Evolutionary conservation across 2,329 filamentous ascomycete species (phyloP).

Genomic region (Reticulascus tulasneorum): DNA sequence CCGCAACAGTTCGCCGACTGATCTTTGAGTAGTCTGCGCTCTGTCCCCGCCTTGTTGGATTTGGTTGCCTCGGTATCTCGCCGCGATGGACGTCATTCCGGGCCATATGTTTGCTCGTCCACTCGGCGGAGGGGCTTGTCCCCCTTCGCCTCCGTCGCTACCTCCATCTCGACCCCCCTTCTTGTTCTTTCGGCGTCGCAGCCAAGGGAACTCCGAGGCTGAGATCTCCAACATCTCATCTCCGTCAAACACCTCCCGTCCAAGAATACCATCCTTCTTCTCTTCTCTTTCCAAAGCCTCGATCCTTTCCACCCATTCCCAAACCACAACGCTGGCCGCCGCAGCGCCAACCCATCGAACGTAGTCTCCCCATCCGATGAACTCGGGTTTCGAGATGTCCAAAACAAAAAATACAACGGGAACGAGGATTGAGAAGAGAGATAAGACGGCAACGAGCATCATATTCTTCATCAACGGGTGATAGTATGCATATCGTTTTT

Average conservation of each 20-base stretch:
- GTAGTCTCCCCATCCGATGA: constrained; percentile 92
- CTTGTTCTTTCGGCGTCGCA: constrained; percentile 28
- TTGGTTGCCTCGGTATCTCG: constrained; percentile 25
- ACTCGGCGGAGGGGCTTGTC: constrained; percentile 15
- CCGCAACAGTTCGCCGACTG: constrained; percentile 35
- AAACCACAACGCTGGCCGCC: constrained; percentile 92
- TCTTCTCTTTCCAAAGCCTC: constrained; percentile 89
- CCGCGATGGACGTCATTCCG: constrained; percentile 34
- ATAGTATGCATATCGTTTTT: constrained; percentile 86
- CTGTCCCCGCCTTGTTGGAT: constrained; percentile 5
- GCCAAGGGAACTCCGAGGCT: constrained; percentile 47
- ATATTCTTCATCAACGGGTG: constrained; percentile 90
- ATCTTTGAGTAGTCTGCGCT: constrained; percentile 19
- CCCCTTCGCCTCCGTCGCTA: constrained; percentile 13
- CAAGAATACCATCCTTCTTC: constrained; percentile 88
- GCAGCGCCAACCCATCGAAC: constrained; percentile 95
- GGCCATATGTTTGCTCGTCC: constrained; percentile 34
- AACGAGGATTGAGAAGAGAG: constrained; percentile 76
- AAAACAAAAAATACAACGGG: constrained; percentile 91
- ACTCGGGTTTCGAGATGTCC: constrained; percentile 79
- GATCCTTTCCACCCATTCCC: constrained; percentile 97
- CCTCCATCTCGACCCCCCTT: constrained; percentile 23
- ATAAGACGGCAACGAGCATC: constrained; percentile 72
- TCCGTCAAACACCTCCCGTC: constrained; percentile 86
- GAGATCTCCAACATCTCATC: constrained; percentile 81